phyloP scores from a whole-genome alignment of 2,329 filamentous ascomycete species.

The Beauveria asiatica region DNA sequence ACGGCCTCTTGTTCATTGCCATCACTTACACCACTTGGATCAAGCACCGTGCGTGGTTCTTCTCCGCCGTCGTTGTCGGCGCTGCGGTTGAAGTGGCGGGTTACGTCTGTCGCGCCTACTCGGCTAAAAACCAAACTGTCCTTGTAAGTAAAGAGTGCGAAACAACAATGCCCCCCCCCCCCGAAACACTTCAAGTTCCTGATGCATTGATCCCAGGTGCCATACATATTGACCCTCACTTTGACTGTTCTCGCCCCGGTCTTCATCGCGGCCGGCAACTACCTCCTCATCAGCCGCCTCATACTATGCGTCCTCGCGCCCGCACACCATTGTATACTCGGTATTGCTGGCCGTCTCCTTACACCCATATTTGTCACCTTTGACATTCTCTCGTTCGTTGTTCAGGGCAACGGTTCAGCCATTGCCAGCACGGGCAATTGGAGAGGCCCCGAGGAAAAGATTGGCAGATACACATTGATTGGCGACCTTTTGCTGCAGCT shows the following conservation, averaged over 20 bases:
- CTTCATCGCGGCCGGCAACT: slow-evolving; percentile 41
- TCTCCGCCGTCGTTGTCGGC: slow-evolving; percentile 34
- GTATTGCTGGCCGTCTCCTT: slow-evolving; percentile 28
- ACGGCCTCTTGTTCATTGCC: slow-evolving; percentile 28
- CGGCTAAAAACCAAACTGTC: slow-evolving; percentile 24
- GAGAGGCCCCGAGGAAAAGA: slow-evolving; percentile 28
- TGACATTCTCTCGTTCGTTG: slow-evolving; percentile 36
- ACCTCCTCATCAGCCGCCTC: slow-evolving; percentile 41
- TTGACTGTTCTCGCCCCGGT: slow-evolving; percentile 41
- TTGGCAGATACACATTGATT: slow-evolving; percentile 34
- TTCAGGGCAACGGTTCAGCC: slow-evolving; percentile 35
- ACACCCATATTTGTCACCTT: slow-evolving; percentile 37
- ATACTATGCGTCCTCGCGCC: slow-evolving; percentile 29
- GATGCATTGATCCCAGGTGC: slow-evolving; percentile 15
- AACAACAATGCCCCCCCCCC: too few species aligned
- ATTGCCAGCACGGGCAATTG: slow-evolving; percentile 35
- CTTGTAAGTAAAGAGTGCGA: slow-evolving; percentile 21
- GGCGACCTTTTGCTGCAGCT: slow-evolving; percentile 33
- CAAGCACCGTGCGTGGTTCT: slow-evolving; percentile 33
- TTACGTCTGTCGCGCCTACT: slow-evolving; percentile 31
- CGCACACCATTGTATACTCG: slow-evolving; percentile 25
- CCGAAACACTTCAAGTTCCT: not conserved
- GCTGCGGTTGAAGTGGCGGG: slow-evolving; percentile 33
- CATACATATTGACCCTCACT: slow-evolving; percentile 30
- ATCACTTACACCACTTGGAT: slow-evolving; percentile 33